phyloP scores from a whole-genome alignment of 352 stramenopile species.

The Pythium vanterpoolii region DNA sequence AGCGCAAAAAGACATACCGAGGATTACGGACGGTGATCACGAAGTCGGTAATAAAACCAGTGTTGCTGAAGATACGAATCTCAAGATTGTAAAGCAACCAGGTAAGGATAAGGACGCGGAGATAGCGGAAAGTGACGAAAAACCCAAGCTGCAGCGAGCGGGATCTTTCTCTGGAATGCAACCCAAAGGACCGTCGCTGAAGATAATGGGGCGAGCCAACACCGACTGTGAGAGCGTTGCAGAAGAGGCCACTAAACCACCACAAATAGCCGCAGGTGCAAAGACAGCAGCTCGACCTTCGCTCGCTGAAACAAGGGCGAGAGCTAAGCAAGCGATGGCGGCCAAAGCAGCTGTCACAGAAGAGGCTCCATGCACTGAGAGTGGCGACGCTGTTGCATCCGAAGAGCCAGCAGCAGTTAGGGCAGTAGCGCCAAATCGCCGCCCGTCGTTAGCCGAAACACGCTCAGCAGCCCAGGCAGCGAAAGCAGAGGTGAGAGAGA shows the following conservation, averaged over 20 bases:
- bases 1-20: background rate
- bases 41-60: background rate
- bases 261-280: too few species aligned
- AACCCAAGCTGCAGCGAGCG: conserved; percentile 11
- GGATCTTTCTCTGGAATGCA: conserved; percentile 11
- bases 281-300: too few species aligned
- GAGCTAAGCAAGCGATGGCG: too few species aligned
- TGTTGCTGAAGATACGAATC: background rate
- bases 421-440: background rate
- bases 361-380: too few species aligned
- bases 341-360: too few species aligned
- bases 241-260: conserved; percentile 5
- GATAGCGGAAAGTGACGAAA: background rate
- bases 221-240: conserved; percentile 15
- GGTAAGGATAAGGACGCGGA: background rate
- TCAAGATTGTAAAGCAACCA: background rate
- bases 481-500: background rate
- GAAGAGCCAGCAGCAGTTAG: background rate
- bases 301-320: too few species aligned
- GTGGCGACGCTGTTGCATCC: too few species aligned
- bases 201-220: background rate
- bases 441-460: conserved; percentile 9
- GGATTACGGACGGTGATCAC: background rate
- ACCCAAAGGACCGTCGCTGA: background rate
- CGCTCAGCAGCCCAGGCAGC: conserved; percentile 7